phyloP scores from a whole-genome alignment of 2,329 filamentous ascomycete genomes.

The Dactylonectria estremocensis region DNA sequence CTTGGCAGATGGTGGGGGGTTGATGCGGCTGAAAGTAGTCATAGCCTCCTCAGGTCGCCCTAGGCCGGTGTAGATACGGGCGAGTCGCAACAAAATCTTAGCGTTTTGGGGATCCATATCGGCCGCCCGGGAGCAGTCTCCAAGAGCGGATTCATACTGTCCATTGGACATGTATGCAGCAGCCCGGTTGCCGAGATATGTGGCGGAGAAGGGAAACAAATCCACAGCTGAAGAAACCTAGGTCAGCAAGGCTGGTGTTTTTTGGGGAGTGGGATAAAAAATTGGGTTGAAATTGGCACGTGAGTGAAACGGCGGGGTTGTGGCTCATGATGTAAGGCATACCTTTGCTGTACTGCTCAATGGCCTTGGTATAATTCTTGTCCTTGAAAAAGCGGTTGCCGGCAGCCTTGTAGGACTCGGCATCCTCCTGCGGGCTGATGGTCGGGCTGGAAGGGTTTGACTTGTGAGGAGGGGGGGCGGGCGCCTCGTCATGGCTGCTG shows the following conservation, averaged over 20 bases:
- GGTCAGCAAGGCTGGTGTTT: slow-evolving; percentile 38
- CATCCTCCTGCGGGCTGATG: slow-evolving; percentile 76
- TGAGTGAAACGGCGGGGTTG: slow-evolving; percentile 4
- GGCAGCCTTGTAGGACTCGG: slow-evolving; percentile 91
- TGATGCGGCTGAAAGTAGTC: slow-evolving; percentile 84
- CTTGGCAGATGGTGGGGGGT: slow-evolving; percentile 85
- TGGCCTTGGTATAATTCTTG: slow-evolving; percentile 88
- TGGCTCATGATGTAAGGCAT: slow-evolving; percentile 46
- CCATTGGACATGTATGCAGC: slow-evolving; percentile 93
- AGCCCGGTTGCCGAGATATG: slow-evolving; percentile 94
- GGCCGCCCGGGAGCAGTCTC: slow-evolving; percentile 87
- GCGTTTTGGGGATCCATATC: slow-evolving; percentile 88
- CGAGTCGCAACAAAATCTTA: slow-evolving; percentile 90
- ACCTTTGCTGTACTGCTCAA: slow-evolving; percentile 97
- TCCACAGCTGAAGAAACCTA: slow-evolving; percentile 78
- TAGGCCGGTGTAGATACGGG: slow-evolving; percentile 89
- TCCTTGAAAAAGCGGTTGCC: slow-evolving; percentile 99
- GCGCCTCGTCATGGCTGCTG: slow-evolving; percentile 63
- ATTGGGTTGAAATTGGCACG: too few relatives aligned
- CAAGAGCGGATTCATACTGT: slow-evolving; percentile 83
- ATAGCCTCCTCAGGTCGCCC: slow-evolving; percentile 91
- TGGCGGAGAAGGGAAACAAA: slow-evolving; percentile 86
- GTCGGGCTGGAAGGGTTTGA: slow-evolving; percentile 73
- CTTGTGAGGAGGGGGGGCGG: slow-evolving; percentile 81
- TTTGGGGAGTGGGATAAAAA: too few relatives aligned